These are phyloP conservation scores for Geotrichum candidum DNA, from an alignment of 1,139 yeast genomes.

Conservation along the genomic window DNA sequence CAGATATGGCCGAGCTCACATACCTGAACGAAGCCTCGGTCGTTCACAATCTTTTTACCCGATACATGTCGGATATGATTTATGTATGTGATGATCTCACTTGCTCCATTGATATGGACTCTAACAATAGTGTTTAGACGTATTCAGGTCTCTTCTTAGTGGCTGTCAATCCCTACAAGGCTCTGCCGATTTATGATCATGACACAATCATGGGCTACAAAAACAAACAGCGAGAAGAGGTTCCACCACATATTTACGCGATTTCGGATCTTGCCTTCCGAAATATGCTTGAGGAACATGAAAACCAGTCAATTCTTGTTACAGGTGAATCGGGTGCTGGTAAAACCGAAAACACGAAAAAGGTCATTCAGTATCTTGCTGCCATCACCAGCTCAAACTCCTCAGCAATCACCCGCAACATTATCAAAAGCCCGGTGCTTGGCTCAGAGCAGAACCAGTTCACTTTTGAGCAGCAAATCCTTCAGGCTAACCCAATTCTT, in stretches of 20 bases:
- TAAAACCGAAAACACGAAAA: slow-evolving; percentile 95
- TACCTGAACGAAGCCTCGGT: slow-evolving; percentile 94
- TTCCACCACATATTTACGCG: slow-evolving; percentile 82
- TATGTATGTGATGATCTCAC: slow-evolving; percentile 42
- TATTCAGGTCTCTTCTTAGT: slow-evolving; percentile 86
- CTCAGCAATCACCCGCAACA: slow-evolving; percentile 8
- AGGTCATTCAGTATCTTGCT: slow-evolving; percentile 86
- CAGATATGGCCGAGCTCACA: slow-evolving; percentile 94
- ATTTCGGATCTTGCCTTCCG: slow-evolving; percentile 84
- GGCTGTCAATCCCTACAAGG: slow-evolving; percentile 87
- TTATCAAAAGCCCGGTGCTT: neutral
- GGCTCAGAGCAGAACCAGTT: neutral
- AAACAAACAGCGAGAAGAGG: slow-evolving; percentile 41
- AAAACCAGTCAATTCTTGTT: slow-evolving; percentile 85
- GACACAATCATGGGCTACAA: slow-evolving; percentile 52
- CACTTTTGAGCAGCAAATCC: slow-evolving; percentile 72
- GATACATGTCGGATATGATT: slow-evolving; percentile 74
- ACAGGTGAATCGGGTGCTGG: slow-evolving; percentile 99
- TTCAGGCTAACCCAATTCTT: slow-evolving; percentile 90
- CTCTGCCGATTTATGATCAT: slow-evolving; percentile 65
- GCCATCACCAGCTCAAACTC: slow-evolving; percentile 41
- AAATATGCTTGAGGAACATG: slow-evolving; percentile 60
- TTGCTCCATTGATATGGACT: neutral
- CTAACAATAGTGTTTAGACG: slow-evolving; percentile 33
- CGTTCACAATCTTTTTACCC: slow-evolving; percentile 56